phyloP scores from a whole-genome alignment of 345 rosid species.

The Rhizophora mangle region DNA sequence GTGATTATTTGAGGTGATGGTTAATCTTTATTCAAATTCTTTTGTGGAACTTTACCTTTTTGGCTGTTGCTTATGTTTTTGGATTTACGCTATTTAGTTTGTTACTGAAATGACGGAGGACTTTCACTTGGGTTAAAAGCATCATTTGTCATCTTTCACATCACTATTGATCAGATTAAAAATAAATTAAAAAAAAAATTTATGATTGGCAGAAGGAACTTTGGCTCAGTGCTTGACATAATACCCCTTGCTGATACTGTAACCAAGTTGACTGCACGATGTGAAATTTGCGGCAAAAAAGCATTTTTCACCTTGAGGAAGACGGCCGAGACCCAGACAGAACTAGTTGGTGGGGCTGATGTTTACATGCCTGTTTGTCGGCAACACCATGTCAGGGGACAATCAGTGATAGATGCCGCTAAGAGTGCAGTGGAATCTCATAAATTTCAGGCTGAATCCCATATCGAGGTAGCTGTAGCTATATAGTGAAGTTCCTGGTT shows the following conservation, averaged over 20 bases:
- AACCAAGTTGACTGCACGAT: constrained; percentile 70
- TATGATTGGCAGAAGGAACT: constrained; percentile 56
- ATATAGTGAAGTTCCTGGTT: not conserved
- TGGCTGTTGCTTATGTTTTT: not conserved
- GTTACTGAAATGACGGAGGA: no score
- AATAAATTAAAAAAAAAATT: not conserved
- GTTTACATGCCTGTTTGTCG: constrained; percentile 93
- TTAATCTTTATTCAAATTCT: not conserved
- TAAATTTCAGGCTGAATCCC: constrained; percentile 25
- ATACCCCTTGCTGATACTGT: constrained; percentile 81
- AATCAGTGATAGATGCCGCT: constrained; percentile 39
- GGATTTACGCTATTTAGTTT: not conserved
- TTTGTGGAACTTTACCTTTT: not conserved
- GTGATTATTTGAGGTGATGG: constrained; percentile 76
- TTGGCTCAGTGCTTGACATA: constrained; percentile 77
- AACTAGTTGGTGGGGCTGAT: constrained; percentile 74
- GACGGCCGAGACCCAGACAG: constrained; percentile 54
- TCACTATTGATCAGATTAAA: not conserved
- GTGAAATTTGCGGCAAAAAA: constrained; percentile 75
- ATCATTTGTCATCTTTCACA: not conserved
- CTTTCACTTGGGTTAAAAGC: no score
- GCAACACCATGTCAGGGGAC: constrained; percentile 58
- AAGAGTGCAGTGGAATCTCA: constrained; percentile 30
- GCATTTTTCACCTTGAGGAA: constrained; percentile 81
- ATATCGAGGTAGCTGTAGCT: constrained; percentile 30